Base-by-base conservation (phyloP, 148 eudicot genomes). In the Amaranthus cruentus region DNA sequence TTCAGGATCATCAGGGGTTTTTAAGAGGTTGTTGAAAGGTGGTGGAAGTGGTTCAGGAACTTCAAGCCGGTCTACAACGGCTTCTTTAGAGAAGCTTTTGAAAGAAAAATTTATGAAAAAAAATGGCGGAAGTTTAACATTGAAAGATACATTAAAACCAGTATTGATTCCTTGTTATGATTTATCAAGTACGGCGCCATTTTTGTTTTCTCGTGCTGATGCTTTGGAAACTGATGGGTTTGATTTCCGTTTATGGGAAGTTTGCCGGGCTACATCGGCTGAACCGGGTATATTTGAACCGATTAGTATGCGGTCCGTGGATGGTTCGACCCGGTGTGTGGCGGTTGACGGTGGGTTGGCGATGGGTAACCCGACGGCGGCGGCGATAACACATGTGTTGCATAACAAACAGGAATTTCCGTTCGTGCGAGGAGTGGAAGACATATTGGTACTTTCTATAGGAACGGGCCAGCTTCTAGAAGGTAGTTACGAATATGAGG, bases 401-500 rank as follows among this genome's bases (percentile, higher is more conserved):
- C 98, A 93, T 49, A 93, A 93, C 77, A 93, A 91, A 69, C 90
- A 90, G 79, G 98, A 93, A 82, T 93, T 93, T 10, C 98, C 98
- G 52, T 87, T 86, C 72, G 98, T 93, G 62, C 67, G 96, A 9
- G 98, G 98, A 2, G 97, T 93, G 48, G 97, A 93, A 88, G 98
- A 93, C 47, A 79, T 93, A 61, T 46, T 93, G 83, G 94, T 93
- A 9, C 93, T 93, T 80, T 93, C 98, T 1, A 70, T 93, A 0
- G 98, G 98, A 4, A 88, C 92, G 38, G 94, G 94, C 7, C 96
- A 90, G 86, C 78, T 88, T 49, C 70, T 85, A 15, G 96, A 93
- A 67, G 94, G 87, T 3, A 77, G 84, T 55, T 91, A 84, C 44
- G 89, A 80, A 18, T 81, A 80, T 14, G 98, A 89, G 46, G 55